These are phyloP conservation scores for Talaromyces trachyspermus DNA, from an alignment of 495 filamentous ascomycete species.

Conservation along the genomic window DNA sequence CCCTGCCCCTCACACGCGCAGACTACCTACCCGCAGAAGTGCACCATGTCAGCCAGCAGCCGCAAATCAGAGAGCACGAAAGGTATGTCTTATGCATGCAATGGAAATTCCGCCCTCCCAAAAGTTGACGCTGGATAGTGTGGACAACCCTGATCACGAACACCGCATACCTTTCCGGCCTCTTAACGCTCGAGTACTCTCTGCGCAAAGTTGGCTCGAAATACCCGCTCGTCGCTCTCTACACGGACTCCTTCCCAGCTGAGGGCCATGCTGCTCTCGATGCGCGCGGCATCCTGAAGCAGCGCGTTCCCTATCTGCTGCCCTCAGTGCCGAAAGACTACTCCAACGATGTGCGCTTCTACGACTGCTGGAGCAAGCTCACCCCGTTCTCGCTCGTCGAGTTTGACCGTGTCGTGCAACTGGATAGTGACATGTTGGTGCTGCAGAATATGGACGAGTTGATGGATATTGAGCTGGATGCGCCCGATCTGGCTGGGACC, in stretches of 20 bases:
- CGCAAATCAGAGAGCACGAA: too few relatives aligned
- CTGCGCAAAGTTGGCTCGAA: constrained; percentile 49
- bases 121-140: too few relatives aligned
- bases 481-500: constrained; percentile 38
- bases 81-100: too few relatives aligned
- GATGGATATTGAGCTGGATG: constrained; percentile 66
- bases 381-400: constrained; percentile 61
- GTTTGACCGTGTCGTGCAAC: constrained; percentile 65
- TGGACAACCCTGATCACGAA: constrained; percentile 81
- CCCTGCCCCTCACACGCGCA: too few relatives aligned
- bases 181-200: constrained; percentile 63
- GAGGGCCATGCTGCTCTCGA: constrained; percentile 58
- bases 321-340: constrained; percentile 51
- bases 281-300: constrained; percentile 52
- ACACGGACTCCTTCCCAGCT: constrained; percentile 60
- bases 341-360: constrained; percentile 63
- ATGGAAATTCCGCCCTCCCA: too few relatives aligned
- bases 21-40: too few relatives aligned
- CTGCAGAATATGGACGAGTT: constrained; percentile 77
- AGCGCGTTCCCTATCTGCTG: constrained; percentile 54
- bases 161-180: constrained; percentile 61
- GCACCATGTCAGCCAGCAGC: too few relatives aligned
- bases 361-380: constrained; percentile 83
- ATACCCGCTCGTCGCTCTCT: constrained; percentile 70
- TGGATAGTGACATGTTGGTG: constrained; percentile 83